Evolutionary conservation across 31 red algal species (phyloP).

Genomic region (Bonnemaisonia californica): DNA sequence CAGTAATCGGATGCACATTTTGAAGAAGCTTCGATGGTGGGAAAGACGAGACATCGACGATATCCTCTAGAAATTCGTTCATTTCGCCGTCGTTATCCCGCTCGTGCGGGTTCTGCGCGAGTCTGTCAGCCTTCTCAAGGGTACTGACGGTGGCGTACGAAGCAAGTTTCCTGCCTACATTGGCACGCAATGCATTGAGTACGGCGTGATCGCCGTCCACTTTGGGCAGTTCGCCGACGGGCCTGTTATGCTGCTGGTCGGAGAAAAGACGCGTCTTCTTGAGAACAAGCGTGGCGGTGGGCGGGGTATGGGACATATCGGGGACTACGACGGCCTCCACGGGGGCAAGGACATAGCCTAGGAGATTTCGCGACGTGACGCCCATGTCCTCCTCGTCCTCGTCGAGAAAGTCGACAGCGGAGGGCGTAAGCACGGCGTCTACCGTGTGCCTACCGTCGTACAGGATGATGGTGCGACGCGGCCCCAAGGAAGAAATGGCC

Average conservation of each 20-base stretch:
- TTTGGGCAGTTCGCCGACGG: not conserved
- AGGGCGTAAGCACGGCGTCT: conserved; percentile 40
- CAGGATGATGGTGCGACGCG: conserved; percentile 31
- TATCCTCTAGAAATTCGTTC: not conserved
- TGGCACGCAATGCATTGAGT: conserved; percentile 14
- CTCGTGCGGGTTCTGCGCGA: not conserved
- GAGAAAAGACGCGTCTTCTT: conserved; percentile 19
- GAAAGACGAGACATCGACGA: not conserved
- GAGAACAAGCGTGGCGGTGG: conserved; percentile 36
- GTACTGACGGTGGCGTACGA: conserved; percentile 10
- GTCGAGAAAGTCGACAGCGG: conserved; percentile 32
- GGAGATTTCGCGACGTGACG: conserved; percentile 50
- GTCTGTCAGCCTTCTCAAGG: not conserved
- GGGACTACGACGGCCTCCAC: conserved; percentile 26
- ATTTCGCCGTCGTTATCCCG: not conserved
- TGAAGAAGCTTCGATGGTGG: not conserved
- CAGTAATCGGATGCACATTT: not conserved
- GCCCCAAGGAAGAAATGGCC: not conserved
- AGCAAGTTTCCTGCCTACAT: conserved; percentile 41
- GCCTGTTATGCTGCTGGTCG: conserved; percentile 14
- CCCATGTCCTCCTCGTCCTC: conserved; percentile 46
- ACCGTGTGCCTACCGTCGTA: conserved; percentile 49
- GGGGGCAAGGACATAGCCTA: conserved; percentile 45
- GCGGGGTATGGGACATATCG: conserved; percentile 27
- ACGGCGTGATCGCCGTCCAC: conserved; percentile 39